These are phyloP conservation scores for Fusarium verticillioides DNA, from an alignment of 2,329 filamentous ascomycete species.

Conservation along the genomic window DNA sequence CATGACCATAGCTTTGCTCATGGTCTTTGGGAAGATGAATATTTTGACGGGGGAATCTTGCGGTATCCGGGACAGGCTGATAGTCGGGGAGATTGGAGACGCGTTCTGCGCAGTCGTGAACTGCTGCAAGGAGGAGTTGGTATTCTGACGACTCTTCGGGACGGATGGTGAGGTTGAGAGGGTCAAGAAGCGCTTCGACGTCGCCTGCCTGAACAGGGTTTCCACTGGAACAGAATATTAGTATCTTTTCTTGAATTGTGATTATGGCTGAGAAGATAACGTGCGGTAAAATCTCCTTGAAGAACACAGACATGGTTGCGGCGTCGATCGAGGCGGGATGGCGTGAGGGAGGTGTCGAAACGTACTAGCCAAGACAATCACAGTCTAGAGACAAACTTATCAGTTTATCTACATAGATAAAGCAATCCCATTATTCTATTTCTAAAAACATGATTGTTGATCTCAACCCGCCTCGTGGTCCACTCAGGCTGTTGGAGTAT, in stretches of 20 bases:
- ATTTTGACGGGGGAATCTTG: slow-evolving; percentile 57
- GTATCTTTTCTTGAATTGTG: too few species aligned
- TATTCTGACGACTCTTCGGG: slow-evolving; percentile 56
- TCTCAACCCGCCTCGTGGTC: not conserved
- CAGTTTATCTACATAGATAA: not conserved
- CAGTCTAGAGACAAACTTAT: not conserved
- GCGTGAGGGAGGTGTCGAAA: not conserved
- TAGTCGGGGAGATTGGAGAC: slow-evolving; percentile 60
- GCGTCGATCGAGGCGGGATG: not conserved
- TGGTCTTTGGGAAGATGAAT: slow-evolving; percentile 57
- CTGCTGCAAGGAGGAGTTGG: slow-evolving; percentile 59
- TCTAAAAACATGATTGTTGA: not conserved
- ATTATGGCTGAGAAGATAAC: not conserved
- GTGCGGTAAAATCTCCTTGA: slow-evolving; percentile 52
- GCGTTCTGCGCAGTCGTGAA: slow-evolving; percentile 62
- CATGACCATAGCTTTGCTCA: slow-evolving; percentile 53
- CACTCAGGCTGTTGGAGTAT: not conserved
- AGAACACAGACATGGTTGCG: slow-evolving; percentile 53
- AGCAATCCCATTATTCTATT: not conserved
- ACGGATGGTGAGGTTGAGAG: slow-evolving; percentile 52
- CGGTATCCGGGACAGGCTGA: slow-evolving; percentile 53
- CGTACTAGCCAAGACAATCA: not conserved
- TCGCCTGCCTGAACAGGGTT: slow-evolving; percentile 57
- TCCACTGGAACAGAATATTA: slow-evolving; percentile 29
- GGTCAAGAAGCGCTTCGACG: slow-evolving; percentile 50